Conservation (phyloP, 257 asterid species). For the Cynanchum wilfordii region DNA sequence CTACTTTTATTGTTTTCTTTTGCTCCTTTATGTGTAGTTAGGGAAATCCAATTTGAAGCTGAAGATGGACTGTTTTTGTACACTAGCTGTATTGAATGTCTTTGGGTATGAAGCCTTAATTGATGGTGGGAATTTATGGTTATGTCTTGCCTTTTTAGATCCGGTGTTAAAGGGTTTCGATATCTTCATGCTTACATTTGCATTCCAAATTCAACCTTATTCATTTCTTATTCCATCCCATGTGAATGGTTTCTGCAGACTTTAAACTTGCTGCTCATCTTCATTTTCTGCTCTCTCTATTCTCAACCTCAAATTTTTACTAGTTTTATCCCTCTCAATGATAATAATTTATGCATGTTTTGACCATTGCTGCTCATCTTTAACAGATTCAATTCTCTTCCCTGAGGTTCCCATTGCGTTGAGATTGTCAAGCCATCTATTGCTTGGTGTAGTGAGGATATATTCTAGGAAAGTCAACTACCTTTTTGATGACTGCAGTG, state of each 20-base stretch:
- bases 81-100: not conserved
- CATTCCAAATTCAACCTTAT: not conserved
- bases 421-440: slow-evolving; percentile 96
- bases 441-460: slow-evolving; percentile 97
- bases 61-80: not conserved
- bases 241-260: not conserved
- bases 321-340: slow-evolving; percentile 3
- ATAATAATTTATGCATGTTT: not conserved
- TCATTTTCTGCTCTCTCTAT: slow-evolving; percentile 60
- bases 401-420: slow-evolving; percentile 98
- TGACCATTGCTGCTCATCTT: slow-evolving; percentile 24
- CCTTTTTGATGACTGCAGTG: slow-evolving; percentile 97
- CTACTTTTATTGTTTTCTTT: not conserved
- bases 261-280: slow-evolving; percentile 21
- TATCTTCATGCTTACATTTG: not conserved
- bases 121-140: not conserved
- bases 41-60: not conserved
- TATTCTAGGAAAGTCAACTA: slow-evolving; percentile 89
- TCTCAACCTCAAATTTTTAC: not conserved
- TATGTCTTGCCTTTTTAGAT: not conserved
- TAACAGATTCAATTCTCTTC: slow-evolving; percentile 83
- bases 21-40: not conserved
- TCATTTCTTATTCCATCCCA: slow-evolving; percentile 4
- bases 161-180: not conserved
- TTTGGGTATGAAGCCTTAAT: not conserved